Conservation (phyloP, 495 filamentous ascomycete genomes). For the Trichoderma erinaceum region DNA sequence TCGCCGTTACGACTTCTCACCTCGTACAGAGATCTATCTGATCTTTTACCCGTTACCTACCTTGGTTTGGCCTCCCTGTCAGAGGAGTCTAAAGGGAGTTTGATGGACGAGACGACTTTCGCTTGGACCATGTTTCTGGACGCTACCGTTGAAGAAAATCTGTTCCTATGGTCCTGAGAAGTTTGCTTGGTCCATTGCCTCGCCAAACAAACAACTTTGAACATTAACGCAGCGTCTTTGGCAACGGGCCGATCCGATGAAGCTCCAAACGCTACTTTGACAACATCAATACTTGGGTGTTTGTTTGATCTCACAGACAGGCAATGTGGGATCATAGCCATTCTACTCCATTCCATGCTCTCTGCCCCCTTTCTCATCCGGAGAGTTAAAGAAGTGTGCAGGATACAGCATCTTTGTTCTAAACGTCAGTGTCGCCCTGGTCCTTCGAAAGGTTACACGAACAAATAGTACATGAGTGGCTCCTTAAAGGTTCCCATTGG, state of each 20-base stretch:
- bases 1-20: neutral
- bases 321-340: neutral
- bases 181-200: neutral
- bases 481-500: neutral
- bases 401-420: neutral
- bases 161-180: neutral
- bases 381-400: neutral
- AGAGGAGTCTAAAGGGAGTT: neutral
- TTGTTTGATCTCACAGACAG: conserved; percentile 1
- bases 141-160: neutral
- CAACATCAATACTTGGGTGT: neutral
- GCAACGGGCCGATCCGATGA: neutral
- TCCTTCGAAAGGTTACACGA: neutral
- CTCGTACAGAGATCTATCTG: conserved; percentile 13
- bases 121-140: neutral
- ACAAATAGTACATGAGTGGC: neutral
- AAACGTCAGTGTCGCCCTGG: neutral
- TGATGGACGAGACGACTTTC: too few relatives aligned
- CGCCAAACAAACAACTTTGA: neutral
- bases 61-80: neutral
- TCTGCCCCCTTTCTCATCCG: neutral
- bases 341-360: neutral
- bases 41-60: neutral
- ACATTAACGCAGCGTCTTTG: neutral
- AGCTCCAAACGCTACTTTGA: neutral